phyloP scores from a whole-genome alignment of 257 asterid species.

The Forsythia viridissima region DNA sequence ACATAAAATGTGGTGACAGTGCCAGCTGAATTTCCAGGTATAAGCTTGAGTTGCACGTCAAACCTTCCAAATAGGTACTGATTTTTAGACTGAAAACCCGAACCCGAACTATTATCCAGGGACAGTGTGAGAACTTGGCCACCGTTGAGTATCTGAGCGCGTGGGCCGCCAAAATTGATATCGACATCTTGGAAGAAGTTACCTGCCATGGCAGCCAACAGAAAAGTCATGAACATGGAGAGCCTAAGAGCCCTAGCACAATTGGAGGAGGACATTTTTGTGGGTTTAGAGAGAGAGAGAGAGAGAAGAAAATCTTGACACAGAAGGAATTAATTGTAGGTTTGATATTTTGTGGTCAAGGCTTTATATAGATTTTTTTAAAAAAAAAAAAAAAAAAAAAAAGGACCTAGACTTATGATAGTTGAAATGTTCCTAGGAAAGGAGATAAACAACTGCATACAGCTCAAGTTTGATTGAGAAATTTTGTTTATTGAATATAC shows the following conservation, averaged over 20 bases:
- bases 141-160: slow-evolving; percentile 35
- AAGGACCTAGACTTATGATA: background rate
- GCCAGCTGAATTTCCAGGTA: slow-evolving; percentile 71
- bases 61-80: slow-evolving; percentile 48
- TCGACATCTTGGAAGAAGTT: slow-evolving; percentile 49
- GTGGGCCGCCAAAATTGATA: slow-evolving; percentile 51
- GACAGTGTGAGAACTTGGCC: slow-evolving; percentile 52
- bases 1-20: slow-evolving; percentile 72
- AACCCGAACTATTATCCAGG: slow-evolving; percentile 64
- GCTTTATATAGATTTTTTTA: slow-evolving; percentile 12
- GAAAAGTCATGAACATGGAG: slow-evolving; percentile 28
- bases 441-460: background rate
- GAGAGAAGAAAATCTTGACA: background rate
- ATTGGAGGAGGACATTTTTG: background rate
- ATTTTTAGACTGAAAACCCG: slow-evolving; percentile 59
- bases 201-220: slow-evolving; percentile 45
- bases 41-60: slow-evolving; percentile 65
- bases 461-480: background rate
- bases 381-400: too few relatives aligned
- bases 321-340: background rate
- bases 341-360: background rate
- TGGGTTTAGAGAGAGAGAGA: background rate
- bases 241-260: slow-evolving; percentile 8
- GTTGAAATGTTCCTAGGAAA: slow-evolving; percentile 29
- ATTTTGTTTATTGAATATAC: too few relatives aligned